These are phyloP conservation scores for Sporothrix protearum DNA, from an alignment of 2,329 filamentous ascomycete genomes.

Conservation along the genomic window DNA sequence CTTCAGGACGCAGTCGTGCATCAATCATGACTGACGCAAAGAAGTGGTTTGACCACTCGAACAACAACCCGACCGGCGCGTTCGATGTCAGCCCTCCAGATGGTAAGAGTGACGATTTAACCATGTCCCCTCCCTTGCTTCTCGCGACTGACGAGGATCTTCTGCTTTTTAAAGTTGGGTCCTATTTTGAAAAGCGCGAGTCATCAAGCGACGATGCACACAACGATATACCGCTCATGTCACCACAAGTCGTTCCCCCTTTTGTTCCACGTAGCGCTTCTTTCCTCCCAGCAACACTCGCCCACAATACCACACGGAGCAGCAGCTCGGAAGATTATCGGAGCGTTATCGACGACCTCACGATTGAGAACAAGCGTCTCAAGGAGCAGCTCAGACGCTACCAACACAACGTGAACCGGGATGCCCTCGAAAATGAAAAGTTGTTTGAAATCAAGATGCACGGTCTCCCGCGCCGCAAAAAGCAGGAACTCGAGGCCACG, in stretches of 20 bases:
- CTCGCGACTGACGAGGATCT: neutral
- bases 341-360: constrained; percentile 83
- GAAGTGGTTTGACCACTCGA: constrained; percentile 54
- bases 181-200: constrained; percentile 52
- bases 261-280: neutral
- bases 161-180: neutral
- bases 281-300: constrained; percentile 19
- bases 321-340: constrained; percentile 72
- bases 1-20: constrained; percentile 49
- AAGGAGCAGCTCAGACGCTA: constrained; percentile 70
- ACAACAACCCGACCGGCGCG: constrained; percentile 46
- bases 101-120: constrained; percentile 34
- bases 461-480: constrained; percentile 67
- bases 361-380: constrained; percentile 75
- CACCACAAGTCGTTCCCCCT: constrained; percentile 23
- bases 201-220: constrained; percentile 45
- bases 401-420: constrained; percentile 58
- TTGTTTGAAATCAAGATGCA: constrained; percentile 81
- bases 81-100: constrained; percentile 48
- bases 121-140: neutral
- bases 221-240: constrained; percentile 31
- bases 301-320: constrained; percentile 40
- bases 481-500: constrained; percentile 69
- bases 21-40: constrained; percentile 50
- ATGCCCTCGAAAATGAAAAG: constrained; percentile 68